Base-by-base conservation (phyloP, 2,329 filamentous ascomycete species). In the Pseudogymnoascus sp. region DNA sequence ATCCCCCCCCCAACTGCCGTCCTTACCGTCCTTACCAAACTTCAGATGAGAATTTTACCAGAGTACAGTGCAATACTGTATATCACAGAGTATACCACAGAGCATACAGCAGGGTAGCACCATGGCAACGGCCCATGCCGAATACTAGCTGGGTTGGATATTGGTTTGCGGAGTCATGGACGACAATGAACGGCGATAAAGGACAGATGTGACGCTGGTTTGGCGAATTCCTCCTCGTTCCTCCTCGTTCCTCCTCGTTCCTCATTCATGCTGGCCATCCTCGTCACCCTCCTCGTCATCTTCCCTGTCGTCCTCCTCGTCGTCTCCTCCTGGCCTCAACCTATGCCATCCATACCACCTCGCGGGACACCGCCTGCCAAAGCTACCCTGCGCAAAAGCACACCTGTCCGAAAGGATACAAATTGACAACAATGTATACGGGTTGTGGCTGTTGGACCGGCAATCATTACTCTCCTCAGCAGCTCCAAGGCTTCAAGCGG, bases 391-490 rank as follows among this genome's bases (percentile, higher is more conserved):
- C 14, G 26, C 26, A 53, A 53, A 5, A 31, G 8, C 8, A 53
- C 16, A 4, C 8, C 8, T 4, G 14, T 31, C 46, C 8, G 7
- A 53, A 16, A 53, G 4, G 8, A 53, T 31, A 11, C n/a, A n/a
- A 31, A 31, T n/a, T 12, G 24, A 56, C 26, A 31, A 11, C 26
- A 19, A 53, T 33, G n/a, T 56, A 56, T 33, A 50, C 46, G 26
- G 26, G 26, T 11, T 31, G 8, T 56, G 10, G 26, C 26, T 31
- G n/a, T 53, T 56, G 46, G 46, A 19, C n/a, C 46, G 26, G n/a
- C 46, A 33, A 56, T 56, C n/a, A 56, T 56, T 56, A 33, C 26
- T 56, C n/a, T 56, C 46, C 26, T 56, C n/a, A 19, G 46, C 46
- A 33, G n/a, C 8, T 12, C 28, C 26, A 19, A 56, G 26, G n/a